Evolutionary conservation across 164 flowering plant genomes (phyloP).

Genomic region (Pachysandra terminalis): DNA sequence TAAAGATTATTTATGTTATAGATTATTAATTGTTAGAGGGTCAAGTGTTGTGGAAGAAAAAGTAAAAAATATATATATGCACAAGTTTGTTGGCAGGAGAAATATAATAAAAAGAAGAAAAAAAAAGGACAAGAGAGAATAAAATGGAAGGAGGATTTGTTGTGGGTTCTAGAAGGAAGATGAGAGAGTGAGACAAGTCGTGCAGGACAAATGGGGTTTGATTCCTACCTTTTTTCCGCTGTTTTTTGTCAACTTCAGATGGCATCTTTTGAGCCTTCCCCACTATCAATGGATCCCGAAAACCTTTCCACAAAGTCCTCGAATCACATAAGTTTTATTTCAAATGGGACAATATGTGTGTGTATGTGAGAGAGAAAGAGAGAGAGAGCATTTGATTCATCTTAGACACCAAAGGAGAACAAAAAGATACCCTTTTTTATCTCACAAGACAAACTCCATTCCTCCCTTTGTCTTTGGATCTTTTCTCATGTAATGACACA

Average conservation of each 20-base stretch:
- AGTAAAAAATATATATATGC: too few species aligned
- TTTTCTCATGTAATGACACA: constrained; percentile 7
- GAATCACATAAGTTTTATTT: constrained; percentile 4
- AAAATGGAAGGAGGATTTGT: background rate
- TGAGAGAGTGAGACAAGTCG: background rate
- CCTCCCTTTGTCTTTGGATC: constrained; percentile 6
- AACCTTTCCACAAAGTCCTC: background rate
- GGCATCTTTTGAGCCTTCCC: constrained; percentile 27
- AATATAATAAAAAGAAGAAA: too few species aligned
- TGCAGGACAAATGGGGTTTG: background rate
- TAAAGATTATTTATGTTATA: too few species aligned
- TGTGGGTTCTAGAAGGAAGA: background rate
- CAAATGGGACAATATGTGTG: too few species aligned
- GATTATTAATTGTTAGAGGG: too few species aligned
- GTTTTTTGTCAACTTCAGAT: constrained; percentile 24
- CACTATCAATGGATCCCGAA: constrained; percentile 17
- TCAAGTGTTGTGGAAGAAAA: too few species aligned
- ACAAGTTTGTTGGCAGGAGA: too few species aligned
- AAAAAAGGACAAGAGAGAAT: too few species aligned
- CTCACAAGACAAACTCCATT: background rate
- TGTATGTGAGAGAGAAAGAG: too few species aligned
- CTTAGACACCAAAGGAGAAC: constrained; percentile 4
- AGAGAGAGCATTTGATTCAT: background rate
- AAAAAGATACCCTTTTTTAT: constrained; percentile 13
- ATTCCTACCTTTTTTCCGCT: constrained; percentile 12